Percentiles rank a stretch among this genome's conserved stretches.
Conservation (phyloP, 2,329 filamentous ascomycete genomes). For the Ophiostoma piceae region DNA sequence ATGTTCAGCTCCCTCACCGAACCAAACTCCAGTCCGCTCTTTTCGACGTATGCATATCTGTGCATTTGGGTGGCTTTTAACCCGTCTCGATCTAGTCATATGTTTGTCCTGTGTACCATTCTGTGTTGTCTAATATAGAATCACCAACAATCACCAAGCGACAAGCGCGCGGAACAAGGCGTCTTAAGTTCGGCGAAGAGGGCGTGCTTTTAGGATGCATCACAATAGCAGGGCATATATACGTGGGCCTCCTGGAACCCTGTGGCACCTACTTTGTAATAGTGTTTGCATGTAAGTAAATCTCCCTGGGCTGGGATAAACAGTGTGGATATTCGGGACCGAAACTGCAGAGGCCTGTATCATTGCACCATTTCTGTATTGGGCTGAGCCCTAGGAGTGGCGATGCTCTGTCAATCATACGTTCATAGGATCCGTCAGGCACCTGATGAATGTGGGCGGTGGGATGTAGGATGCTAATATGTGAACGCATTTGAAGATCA, state of each 20-base stretch:
- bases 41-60: not conserved
- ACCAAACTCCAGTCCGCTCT: not conserved
- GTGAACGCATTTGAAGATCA: not conserved
- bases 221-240: not conserved
- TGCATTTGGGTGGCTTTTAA: not conserved
- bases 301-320: not conserved
- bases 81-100: not conserved
- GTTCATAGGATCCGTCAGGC: not conserved
- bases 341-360: not conserved
- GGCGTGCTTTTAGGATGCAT: not conserved
- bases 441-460: not conserved
- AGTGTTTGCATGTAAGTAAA: not conserved
- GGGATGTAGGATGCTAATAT: not conserved
- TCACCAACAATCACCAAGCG: constrained; percentile 12
- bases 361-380: not conserved
- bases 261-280: not conserved
- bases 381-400: not conserved
- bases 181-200: constrained; percentile 15
- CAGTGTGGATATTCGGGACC: not conserved
- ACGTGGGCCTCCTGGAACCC: not conserved
- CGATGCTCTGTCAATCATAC: not conserved
- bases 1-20: constrained; percentile 4
- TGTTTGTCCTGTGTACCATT: not conserved
- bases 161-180: constrained; percentile 22
- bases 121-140: not conserved